Evolutionary conservation across 2,329 filamentous ascomycete species (phyloP), one percentile per base, ranked within the genome.

Genomic region (Cadophora sp.): DNA sequence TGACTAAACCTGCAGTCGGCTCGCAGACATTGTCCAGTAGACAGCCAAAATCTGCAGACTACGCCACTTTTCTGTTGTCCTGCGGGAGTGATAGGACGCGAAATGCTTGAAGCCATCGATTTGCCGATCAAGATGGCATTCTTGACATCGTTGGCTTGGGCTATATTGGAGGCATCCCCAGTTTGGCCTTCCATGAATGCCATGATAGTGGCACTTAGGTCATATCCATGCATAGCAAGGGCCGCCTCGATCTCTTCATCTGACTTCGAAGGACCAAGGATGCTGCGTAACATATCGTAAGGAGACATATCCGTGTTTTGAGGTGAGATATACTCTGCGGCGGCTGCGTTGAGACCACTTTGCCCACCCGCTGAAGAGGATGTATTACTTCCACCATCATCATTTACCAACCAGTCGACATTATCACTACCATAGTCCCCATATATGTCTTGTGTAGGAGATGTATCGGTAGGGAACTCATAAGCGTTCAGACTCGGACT

Each of bases 1-100:
- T 99, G 96, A 74, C 94, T 97, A 80, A 98, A 99, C 67, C 95
- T 91, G 79, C 96, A 99, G 80, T 99, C 96, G 69, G 95, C 95
- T 68, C 96, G 89, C 64, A 97, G 89, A 79, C 96, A 99, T 79
- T 96, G 92, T n/a, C 96, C 96, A 8, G 92, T 97, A 11, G 94
- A 95, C 71, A 99, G 84, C 84, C 94, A 98, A 80, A 98, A 99
- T 81, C 97, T 97, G 87, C 96, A 99, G 51, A 98, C 92, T 48
- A 97, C 91, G 29, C 93, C 91, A 71, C 92, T 93, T 79, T 94
- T 95, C 74, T 91, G 86, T 76, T 92, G 90, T 27, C 88, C 87
- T 27, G 89, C 87, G 2, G 95, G 94, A 0, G 94, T 97, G 9
- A 87, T 83, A 19, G 94, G 92, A 43, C 94, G 84, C 56, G 84